Percentiles rank a stretch among this genome's conserved stretches.
phyloP scores from a whole-genome alignment of 2,329 filamentous ascomycete genomes.

The Ascocoryne sarcoides region DNA sequence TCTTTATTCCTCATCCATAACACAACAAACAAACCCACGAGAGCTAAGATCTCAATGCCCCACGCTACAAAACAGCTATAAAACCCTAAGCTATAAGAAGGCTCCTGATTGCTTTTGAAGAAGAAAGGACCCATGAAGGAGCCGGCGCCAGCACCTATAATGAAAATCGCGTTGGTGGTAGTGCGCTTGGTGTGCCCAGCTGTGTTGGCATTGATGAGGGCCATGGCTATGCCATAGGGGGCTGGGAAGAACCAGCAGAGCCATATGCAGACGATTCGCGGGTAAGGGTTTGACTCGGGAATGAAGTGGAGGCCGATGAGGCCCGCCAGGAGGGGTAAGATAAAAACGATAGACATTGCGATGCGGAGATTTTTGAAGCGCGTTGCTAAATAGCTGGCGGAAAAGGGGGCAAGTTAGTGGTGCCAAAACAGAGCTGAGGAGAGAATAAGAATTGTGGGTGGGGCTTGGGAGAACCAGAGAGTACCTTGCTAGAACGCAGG shows the following conservation, averaged over 20 bases:
- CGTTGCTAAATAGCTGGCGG: too few relatives aligned
- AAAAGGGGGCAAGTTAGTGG: too few relatives aligned
- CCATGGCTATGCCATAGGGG: conserved; percentile 28
- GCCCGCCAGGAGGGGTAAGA: too few relatives aligned
- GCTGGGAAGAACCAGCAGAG: conserved; percentile 33
- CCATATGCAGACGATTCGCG: too few relatives aligned
- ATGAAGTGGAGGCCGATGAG: too few relatives aligned
- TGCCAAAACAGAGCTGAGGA: too few relatives aligned
- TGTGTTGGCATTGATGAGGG: conserved; percentile 51
- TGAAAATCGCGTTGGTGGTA: conserved; percentile 34
- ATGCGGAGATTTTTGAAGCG: too few relatives aligned
- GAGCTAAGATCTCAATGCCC: conserved; percentile 32
- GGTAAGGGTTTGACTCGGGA: too few relatives aligned
- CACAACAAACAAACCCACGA: conserved; percentile 33
- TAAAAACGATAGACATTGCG: too few relatives aligned
- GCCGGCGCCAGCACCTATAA: conserved; percentile 40
- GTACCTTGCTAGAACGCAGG: too few relatives aligned
- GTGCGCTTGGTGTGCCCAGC: conserved; percentile 39
- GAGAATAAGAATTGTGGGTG: too few relatives aligned
- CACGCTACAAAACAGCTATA: conserved; percentile 36
- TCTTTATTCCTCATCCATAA: conserved; percentile 34
- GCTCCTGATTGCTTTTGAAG: conserved; percentile 11
- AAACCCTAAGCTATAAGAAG: conserved; percentile 15
- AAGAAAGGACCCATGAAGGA: conserved; percentile 37
- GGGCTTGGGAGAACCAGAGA: too few relatives aligned